Evolutionary conservation across 2,329 filamentous ascomycete species (phyloP), one percentile per base, ranked within the genome.

Genomic region (Aspergillus pseudoviridinutans): DNA sequence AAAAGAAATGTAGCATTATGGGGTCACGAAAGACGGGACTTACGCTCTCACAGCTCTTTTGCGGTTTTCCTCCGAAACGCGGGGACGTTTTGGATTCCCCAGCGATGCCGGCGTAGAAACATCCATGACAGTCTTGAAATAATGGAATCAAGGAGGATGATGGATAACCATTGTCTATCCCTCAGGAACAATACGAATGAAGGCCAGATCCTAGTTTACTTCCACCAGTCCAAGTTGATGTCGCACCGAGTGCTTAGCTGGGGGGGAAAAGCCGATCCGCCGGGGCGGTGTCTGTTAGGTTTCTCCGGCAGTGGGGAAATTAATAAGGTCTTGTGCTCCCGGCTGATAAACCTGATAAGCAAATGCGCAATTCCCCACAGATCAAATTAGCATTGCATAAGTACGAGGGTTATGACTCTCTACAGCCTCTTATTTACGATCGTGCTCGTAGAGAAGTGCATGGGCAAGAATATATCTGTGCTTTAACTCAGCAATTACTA

Each of bases 21-120:
- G 20, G n/a, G 42, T 9, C 8, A 27, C 27, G 5, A 7, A 47
- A 14, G 10, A 8, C 24, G 54, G n/a, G 25, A 58, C 73, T 60
- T 68, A 76, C 73, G 74, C 74, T 70, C 74, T 64, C 41, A 74
- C 72, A 50, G 74, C 74, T 62, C 73, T 66, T 60, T 75, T 75
- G 61, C 73, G 72, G 61, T 75, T 74, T 59, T 75, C 73, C 60
- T 75, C 73, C 27, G 73, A 70, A 56, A 75, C 72, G 46, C 73
- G 73, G 58, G 73, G 73, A 64, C 73, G 72, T 61, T 75, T 75
- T 57, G 68, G 68, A 46, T 69, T 67, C 58, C 68, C 67, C 28
- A 56, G 35, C 32, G 64, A 65, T 57, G 65, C 64, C 51, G 68
- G 62, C 25, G 62, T 67, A 53, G 67, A 61, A 61, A 65, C 64